Conservation (phyloP, 371 early-diverging fungal species). For the Cladochytrium tenue region DNA sequence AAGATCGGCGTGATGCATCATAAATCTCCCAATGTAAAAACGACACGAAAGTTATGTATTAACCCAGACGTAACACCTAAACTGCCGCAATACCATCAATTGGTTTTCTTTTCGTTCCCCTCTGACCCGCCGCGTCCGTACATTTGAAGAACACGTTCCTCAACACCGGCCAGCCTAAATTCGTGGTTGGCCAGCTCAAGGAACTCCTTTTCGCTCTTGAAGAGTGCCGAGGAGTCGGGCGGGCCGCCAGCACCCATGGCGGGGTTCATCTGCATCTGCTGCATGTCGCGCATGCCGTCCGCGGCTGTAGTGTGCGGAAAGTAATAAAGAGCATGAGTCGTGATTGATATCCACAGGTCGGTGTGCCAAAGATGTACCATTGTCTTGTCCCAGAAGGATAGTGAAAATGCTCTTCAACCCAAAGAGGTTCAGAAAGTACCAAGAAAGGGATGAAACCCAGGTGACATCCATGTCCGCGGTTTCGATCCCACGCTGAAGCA, state of each 20-base stretch:
- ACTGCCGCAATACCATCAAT: too few species aligned
- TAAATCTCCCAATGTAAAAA: too few species aligned
- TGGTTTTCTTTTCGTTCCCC: too few species aligned
- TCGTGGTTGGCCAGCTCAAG: conserved; percentile 77
- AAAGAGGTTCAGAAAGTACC: conserved; percentile 97
- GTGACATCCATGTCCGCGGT: conserved; percentile 95
- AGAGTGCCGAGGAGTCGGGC: conserved; percentile 81
- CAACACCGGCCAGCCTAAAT: conserved; percentile 83
- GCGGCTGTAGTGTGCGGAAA: conserved; percentile 62
- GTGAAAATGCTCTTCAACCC: conserved; percentile 90
- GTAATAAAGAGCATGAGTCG: neutral
- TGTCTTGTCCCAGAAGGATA: conserved; percentile 86
- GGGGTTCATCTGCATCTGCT: conserved; percentile 67
- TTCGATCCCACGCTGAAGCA: conserved; percentile 95
- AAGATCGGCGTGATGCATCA: too few species aligned
- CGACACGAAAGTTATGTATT: too few species aligned
- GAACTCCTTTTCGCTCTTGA: conserved; percentile 85
- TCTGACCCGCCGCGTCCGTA: too few species aligned
- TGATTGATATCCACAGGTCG: too few species aligned
- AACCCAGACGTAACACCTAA: too few species aligned
- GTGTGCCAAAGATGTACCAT: conserved; percentile 54
- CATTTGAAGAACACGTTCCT: conserved; percentile 75
- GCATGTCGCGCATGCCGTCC: conserved; percentile 90
- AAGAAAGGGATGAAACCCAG: conserved; percentile 95
- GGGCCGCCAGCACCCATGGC: conserved; percentile 49